Evolutionary conservation across 2,329 filamentous ascomycete species (phyloP).

Genomic region (Pseudocercospora macadamiae): DNA sequence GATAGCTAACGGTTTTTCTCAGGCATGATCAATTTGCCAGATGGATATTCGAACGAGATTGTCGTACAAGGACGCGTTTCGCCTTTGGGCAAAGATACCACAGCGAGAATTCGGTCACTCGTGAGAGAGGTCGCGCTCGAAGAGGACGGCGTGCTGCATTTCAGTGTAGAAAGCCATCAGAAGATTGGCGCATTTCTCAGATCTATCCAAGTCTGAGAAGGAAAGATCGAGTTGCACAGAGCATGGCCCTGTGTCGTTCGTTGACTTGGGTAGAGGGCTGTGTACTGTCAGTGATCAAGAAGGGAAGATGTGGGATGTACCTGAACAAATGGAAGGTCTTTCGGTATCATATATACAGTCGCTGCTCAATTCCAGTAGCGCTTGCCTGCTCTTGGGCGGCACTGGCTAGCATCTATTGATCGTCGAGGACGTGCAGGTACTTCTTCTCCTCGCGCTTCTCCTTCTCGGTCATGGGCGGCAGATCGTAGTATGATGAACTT

Average conservation of each 20-base stretch:
- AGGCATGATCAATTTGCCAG: background rate
- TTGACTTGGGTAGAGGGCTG: too few relatives aligned
- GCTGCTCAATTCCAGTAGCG: background rate
- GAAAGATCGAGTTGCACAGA: too few relatives aligned
- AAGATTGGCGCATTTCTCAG: background rate
- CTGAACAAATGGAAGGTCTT: conserved; percentile 6
- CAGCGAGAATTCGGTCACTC: background rate
- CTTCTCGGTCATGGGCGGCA: conserved; percentile 90
- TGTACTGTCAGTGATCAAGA: too few relatives aligned
- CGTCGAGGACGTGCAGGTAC: conserved; percentile 91
- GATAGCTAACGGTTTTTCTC: background rate
- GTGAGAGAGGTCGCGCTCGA: background rate
- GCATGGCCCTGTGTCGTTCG: too few relatives aligned
- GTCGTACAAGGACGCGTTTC: background rate
- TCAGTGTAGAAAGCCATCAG: too few relatives aligned
- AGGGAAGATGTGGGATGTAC: too few relatives aligned
- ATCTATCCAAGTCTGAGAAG: background rate
- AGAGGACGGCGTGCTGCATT: background rate
- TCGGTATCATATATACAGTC: conserved; percentile 8
- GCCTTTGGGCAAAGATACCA: background rate
- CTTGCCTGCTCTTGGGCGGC: background rate
- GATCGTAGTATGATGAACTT: conserved; percentile 84
- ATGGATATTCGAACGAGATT: background rate
- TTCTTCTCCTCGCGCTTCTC: conserved; percentile 95
- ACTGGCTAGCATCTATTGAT: conserved; percentile 62